Evolutionary conservation across 2,329 filamentous ascomycete genomes (phyloP).

Genomic region (Cryphonectria carpinicola): DNA sequence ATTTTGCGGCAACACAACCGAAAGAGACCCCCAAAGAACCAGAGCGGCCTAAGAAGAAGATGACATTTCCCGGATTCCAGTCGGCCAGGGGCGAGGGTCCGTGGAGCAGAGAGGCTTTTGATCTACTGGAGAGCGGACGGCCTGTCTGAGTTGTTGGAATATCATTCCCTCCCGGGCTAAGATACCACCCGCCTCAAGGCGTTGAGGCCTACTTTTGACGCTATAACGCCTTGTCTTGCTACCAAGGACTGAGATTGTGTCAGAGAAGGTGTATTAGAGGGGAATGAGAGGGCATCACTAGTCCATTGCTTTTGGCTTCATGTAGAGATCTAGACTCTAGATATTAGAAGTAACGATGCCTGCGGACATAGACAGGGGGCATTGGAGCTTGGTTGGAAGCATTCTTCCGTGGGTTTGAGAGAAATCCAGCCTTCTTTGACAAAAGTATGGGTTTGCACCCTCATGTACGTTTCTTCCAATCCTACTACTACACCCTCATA

Average conservation of each 20-base stretch:
- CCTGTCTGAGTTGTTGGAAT: constrained; percentile 42
- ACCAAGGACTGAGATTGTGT: neutral
- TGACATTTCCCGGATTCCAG: constrained; percentile 48
- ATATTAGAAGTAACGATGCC: neutral
- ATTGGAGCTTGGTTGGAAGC: neutral
- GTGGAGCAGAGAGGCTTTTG: constrained; percentile 71
- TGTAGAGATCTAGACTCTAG: neutral
- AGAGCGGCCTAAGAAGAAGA: constrained; percentile 34
- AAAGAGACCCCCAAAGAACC: constrained; percentile 18
- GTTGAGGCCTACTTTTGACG: neutral
- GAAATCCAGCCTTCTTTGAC: neutral
- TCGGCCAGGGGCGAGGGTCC: constrained; percentile 59
- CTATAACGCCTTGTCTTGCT: neutral
- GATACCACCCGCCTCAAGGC: neutral
- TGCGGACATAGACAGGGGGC: too few species aligned
- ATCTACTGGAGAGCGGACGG: constrained; percentile 65
- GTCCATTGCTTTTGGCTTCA: neutral
- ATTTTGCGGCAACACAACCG: constrained; percentile 31
- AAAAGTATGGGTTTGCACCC: too few species aligned
- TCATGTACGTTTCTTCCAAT: neutral
- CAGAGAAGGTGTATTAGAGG: too few species aligned
- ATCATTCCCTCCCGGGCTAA: neutral
- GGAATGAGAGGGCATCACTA: neutral
- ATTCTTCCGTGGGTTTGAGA: neutral
- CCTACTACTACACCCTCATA: neutral